Percentiles rank a stretch among this genome's conserved stretches.
phyloP scores from a whole-genome alignment of 2,329 filamentous ascomycete genomes.

The Pyricularia sp. region DNA sequence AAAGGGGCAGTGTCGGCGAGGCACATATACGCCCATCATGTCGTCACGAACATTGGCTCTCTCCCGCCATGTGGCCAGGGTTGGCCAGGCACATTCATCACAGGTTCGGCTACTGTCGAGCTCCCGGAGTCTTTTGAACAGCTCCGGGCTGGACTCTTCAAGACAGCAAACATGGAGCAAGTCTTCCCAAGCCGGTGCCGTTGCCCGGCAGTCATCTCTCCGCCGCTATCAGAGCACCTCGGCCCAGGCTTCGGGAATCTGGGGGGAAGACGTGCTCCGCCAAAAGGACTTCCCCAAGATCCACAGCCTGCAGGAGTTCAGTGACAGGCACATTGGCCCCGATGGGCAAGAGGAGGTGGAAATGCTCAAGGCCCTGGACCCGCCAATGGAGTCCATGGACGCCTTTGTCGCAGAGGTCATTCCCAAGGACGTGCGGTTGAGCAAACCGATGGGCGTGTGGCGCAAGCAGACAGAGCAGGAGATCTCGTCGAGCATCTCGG shows the following conservation, averaged over 20 bases:
- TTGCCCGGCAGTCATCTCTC: background rate
- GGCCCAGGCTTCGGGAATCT: background rate
- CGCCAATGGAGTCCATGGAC: slow-evolving; percentile 64
- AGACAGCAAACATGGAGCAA: background rate
- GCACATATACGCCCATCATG: background rate
- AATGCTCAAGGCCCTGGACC: slow-evolving; percentile 75
- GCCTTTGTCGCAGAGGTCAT: slow-evolving; percentile 80
- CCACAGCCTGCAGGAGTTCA: background rate
- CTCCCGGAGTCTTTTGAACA: background rate
- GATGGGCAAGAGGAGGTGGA: slow-evolving; percentile 56
- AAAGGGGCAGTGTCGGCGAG: background rate
- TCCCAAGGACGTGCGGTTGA: slow-evolving; percentile 66
- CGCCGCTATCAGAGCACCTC: background rate
- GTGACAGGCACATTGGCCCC: slow-evolving; percentile 65
- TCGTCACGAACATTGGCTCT: background rate
- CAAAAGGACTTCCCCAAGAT: background rate
- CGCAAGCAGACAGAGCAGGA: background rate
- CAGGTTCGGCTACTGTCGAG: background rate
- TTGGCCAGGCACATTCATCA: background rate
- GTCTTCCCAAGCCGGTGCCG: background rate
- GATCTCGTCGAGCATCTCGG: slow-evolving; percentile 33
- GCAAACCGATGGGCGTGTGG: background rate
- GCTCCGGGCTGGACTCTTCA: background rate
- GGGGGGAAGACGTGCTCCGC: background rate
- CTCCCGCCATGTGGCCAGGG: background rate